These are phyloP conservation scores for Filobasidium floriforme DNA, from an alignment of 768 basidiomycete species.

Conservation along the genomic window DNA sequence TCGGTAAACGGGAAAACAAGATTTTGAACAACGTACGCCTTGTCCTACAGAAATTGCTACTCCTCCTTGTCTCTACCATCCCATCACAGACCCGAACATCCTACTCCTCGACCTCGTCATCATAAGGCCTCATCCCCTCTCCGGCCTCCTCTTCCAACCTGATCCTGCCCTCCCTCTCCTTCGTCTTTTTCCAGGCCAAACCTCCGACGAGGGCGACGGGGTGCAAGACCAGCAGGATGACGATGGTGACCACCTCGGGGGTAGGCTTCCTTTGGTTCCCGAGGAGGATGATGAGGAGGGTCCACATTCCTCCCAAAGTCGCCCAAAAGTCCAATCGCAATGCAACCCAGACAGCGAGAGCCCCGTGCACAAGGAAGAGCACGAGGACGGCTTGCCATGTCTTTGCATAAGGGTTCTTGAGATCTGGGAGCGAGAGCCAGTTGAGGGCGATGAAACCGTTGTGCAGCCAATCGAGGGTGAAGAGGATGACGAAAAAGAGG, in stretches of 20 bases:
- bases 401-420: slow-evolving; percentile 54
- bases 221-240: slow-evolving; percentile 45
- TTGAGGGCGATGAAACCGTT: slow-evolving; percentile 63
- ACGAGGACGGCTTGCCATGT: slow-evolving; percentile 68
- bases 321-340: slow-evolving; percentile 39
- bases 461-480: slow-evolving; percentile 57
- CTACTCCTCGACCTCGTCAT: slow-evolving; percentile 12
- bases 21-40: no score
- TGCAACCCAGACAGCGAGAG: slow-evolving; percentile 34
- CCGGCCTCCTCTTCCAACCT: slow-evolving; percentile 45
- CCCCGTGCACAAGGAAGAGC: slow-evolving; percentile 59
- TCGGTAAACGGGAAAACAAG: no score
- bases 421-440: slow-evolving; percentile 55
- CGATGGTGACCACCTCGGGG: slow-evolving; percentile 42
- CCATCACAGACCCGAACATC: no score
- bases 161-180: slow-evolving; percentile 44
- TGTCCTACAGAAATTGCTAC: no score
- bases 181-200: slow-evolving; percentile 41
- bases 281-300: slow-evolving; percentile 25
- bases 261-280: slow-evolving; percentile 36
- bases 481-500: slow-evolving; percentile 51
- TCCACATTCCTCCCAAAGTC: slow-evolving; percentile 28
- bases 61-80: no score
- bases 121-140: slow-evolving; percentile 14
- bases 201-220: slow-evolving; percentile 43